Percentiles rank a stretch among this genome's conserved stretches.
These are phyloP conservation scores for Cercospora canescens DNA, from an alignment of 2,329 filamentous ascomycete genomes.

Conservation along the genomic window DNA sequence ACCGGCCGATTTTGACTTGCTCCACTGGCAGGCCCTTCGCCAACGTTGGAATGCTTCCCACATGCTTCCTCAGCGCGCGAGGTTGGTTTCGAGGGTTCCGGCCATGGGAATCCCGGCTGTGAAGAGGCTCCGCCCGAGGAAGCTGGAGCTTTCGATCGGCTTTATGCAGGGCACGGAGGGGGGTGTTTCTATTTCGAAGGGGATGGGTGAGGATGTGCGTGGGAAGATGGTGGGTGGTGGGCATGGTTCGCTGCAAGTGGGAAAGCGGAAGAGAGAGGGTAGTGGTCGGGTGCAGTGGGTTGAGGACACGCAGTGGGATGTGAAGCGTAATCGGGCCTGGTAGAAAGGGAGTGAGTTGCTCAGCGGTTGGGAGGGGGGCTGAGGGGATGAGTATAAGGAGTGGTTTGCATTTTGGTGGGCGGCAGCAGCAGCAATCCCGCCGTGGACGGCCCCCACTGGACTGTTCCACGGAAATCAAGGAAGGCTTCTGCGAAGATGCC, in stretches of 20 bases:
- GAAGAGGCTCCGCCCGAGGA: neutral
- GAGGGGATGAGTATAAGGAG: too few relatives aligned
- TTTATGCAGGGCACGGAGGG: neutral
- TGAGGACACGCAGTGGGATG: neutral
- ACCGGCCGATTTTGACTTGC: neutral
- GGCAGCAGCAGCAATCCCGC: too few relatives aligned
- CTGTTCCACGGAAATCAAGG: too few relatives aligned
- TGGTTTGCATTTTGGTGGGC: too few relatives aligned
- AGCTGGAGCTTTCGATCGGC: neutral
- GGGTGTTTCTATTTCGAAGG: neutral
- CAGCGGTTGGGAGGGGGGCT: too few relatives aligned
- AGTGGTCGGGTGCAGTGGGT: neutral
- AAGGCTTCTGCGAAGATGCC: too few relatives aligned
- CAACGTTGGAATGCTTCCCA: neutral
- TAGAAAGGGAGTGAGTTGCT: too few relatives aligned
- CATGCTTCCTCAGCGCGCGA: neutral
- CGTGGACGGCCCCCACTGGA: too few relatives aligned
- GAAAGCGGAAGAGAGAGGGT: neutral
- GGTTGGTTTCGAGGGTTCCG: neutral
- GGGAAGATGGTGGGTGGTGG: neutral
- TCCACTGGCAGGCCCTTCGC: neutral
- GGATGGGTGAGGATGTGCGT: neutral
- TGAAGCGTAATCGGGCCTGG: too few relatives aligned
- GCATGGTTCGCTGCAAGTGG: neutral
- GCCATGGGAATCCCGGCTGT: neutral